Conservation (phyloP, 306 rosid genomes). For the Elaeagnus macrophylla region DNA sequence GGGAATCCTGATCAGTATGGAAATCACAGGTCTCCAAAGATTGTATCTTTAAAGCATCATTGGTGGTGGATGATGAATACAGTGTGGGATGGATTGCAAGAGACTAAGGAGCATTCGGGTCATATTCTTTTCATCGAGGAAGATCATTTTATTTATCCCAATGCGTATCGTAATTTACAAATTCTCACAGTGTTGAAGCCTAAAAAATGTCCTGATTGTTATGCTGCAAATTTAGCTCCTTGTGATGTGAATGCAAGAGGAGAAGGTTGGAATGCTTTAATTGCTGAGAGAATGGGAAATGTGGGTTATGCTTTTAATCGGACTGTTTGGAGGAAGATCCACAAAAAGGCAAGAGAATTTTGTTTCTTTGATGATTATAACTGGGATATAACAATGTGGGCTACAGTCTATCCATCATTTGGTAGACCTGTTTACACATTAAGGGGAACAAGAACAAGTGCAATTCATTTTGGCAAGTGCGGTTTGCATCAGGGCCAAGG, state of each 20-base stretch:
- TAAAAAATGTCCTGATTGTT: conserved; percentile 68
- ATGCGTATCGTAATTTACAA: conserved; percentile 81
- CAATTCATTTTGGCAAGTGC: conserved; percentile 88
- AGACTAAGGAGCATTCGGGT: conserved; percentile 48
- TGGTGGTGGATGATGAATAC: conserved; percentile 99
- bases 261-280: conserved; percentile 51
- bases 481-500: conserved; percentile 98
- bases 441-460: conserved; percentile 82
- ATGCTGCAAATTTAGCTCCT: conserved; percentile 93
- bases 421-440: conserved; percentile 75
- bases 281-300: conserved; percentile 98
- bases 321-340: conserved; percentile 86
- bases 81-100: conserved; percentile 80
- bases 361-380: conserved; percentile 90
- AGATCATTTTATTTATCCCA: conserved; percentile 82
- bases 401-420: conserved; percentile 89
- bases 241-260: conserved; percentile 89
- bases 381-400: conserved; percentile 99
- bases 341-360: conserved; percentile 58
- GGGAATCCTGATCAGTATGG: conserved; percentile 94
- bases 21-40: conserved; percentile 71
- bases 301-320: conserved; percentile 78
- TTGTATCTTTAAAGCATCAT: conserved; percentile 91
- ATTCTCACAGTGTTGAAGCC: conserved; percentile 54
- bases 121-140: conserved; percentile 92